Percentiles rank a stretch among this genome's conserved stretches.
These are phyloP conservation scores for Sphagnum tenellum DNA, from an alignment of 225 moss, liverwort and hornwort species.

Conservation along the genomic window DNA sequence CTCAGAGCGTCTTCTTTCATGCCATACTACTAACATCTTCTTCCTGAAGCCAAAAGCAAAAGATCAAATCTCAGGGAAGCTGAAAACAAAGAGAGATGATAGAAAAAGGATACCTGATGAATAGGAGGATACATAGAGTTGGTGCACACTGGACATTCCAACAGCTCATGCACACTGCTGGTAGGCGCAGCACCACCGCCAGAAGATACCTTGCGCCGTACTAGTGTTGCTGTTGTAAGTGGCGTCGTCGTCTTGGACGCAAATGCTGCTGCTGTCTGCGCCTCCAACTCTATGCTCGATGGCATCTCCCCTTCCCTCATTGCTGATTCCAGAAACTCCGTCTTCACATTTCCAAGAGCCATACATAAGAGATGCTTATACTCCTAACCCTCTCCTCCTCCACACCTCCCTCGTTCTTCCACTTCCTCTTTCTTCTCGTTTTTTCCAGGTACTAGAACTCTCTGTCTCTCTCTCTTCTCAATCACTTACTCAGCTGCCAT, in stretches of 20 bases:
- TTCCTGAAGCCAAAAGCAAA: neutral
- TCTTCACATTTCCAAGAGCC: slow-evolving; percentile 59
- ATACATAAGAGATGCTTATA: slow-evolving; percentile 8
- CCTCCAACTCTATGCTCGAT: slow-evolving; percentile 73
- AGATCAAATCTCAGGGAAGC: neutral
- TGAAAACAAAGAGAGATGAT: neutral
- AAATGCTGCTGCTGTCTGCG: slow-evolving; percentile 25
- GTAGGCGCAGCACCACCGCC: slow-evolving; percentile 50
- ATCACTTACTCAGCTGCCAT: no score
- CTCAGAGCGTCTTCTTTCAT: no score
- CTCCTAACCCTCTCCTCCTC: no score
- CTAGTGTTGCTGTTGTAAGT: slow-evolving; percentile 24
- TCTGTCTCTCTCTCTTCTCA: no score
- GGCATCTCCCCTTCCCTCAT: slow-evolving; percentile 92
- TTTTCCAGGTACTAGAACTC: no score
- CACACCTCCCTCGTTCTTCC: no score
- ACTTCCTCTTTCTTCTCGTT: no score
- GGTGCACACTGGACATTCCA: slow-evolving; percentile 99
- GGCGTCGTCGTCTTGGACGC: slow-evolving; percentile 70
- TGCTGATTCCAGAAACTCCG: slow-evolving; percentile 87
- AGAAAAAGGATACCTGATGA: slow-evolving; percentile 65
- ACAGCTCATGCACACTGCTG: slow-evolving; percentile 96
- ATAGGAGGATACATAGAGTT: slow-evolving; percentile 99
- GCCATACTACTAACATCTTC: neutral
- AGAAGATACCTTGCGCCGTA: slow-evolving; percentile 32